These are phyloP conservation scores for Bullera alba DNA, from an alignment of 768 basidiomycete genomes.

Conservation along the genomic window DNA sequence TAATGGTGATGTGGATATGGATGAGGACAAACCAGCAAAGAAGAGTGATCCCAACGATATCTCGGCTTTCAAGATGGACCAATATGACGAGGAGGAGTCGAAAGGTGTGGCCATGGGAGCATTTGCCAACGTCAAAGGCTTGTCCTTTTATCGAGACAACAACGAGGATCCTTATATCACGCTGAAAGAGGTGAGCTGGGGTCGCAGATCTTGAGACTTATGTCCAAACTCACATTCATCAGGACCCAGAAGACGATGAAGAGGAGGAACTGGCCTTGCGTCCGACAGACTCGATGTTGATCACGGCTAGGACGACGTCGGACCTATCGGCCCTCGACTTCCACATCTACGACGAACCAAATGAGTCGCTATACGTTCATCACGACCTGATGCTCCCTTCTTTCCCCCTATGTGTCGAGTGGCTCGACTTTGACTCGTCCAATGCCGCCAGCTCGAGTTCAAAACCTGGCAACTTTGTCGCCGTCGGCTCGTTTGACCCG, in stretches of 20 bases:
- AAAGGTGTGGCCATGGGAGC: slow-evolving; percentile 54
- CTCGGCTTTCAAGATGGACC: slow-evolving; percentile 79
- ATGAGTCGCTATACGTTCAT: slow-evolving; percentile 76
- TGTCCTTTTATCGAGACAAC: slow-evolving; percentile 84
- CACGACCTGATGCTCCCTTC: slow-evolving; percentile 97
- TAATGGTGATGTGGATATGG: slow-evolving; percentile 52
- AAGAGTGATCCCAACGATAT: slow-evolving; percentile 59
- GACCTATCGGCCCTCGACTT: slow-evolving; percentile 92
- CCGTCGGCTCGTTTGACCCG: slow-evolving; percentile 93
- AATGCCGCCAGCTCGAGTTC: slow-evolving; percentile 16
- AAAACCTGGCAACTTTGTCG: slow-evolving; percentile 76
- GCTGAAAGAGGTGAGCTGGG: slow-evolving; percentile 69
- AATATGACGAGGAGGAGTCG: slow-evolving; percentile 74
- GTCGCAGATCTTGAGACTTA: neutral
- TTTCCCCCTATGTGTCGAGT: slow-evolving; percentile 96
- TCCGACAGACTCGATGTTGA: slow-evolving; percentile 85
- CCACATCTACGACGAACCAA: slow-evolving; percentile 82
- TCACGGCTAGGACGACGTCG: slow-evolving; percentile 90
- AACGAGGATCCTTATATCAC: slow-evolving; percentile 96
- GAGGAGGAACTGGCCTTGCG: slow-evolving; percentile 80
- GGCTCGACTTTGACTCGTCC: slow-evolving; percentile 77
- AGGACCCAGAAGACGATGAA: slow-evolving; percentile 62
- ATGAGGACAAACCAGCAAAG: slow-evolving; percentile 42
- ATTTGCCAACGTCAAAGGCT: slow-evolving; percentile 91
- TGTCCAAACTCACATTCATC: neutral